phyloP scores from a whole-genome alignment of 2,329 filamentous ascomycete species.

The Colletotrichum theobromicola region DNA sequence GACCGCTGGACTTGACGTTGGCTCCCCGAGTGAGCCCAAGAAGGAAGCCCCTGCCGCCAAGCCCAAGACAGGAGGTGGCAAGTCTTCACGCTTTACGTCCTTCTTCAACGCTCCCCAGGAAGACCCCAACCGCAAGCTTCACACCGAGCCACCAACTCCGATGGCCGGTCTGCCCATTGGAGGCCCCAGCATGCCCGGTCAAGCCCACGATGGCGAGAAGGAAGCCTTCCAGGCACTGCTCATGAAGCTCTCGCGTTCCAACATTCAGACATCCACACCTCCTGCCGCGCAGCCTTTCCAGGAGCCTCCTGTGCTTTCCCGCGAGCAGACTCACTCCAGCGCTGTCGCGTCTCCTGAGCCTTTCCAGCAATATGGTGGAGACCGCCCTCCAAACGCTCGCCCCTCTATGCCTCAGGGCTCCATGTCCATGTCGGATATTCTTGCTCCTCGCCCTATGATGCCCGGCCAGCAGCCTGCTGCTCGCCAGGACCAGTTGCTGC shows the following conservation, averaged over 20 bases:
- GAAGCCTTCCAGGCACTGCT: slow-evolving; percentile 85
- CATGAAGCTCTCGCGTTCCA: slow-evolving; percentile 76
- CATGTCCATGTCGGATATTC: slow-evolving; percentile 54
- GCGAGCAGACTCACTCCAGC: slow-evolving; percentile 30
- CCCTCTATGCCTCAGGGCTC: slow-evolving; percentile 44
- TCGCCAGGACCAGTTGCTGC: slow-evolving; percentile 64
- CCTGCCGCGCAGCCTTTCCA: slow-evolving; percentile 48
- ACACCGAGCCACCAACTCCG: slow-evolving; percentile 54
- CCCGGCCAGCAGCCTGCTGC: slow-evolving; percentile 52
- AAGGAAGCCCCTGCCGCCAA: slow-evolving; percentile 49
- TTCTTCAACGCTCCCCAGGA: slow-evolving; percentile 71
- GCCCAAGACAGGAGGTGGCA: slow-evolving; percentile 59
- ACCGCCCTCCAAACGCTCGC: slow-evolving; percentile 49
- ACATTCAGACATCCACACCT: slow-evolving; percentile 48
- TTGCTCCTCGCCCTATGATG: slow-evolving; percentile 51
- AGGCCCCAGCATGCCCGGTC: slow-evolving; percentile 30
- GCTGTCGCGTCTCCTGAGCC: slow-evolving; percentile 52
- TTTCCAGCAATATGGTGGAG: slow-evolving; percentile 51
- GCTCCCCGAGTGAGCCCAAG: slow-evolving; percentile 55
- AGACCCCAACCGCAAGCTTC: slow-evolving; percentile 50
- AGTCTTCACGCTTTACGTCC: slow-evolving; percentile 85
- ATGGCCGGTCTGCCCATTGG: slow-evolving; percentile 35
- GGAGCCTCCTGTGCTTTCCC: slow-evolving; percentile 37
- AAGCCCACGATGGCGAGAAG: slow-evolving; percentile 71
- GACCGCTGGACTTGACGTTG: slow-evolving; percentile 47